Base-by-base conservation (phyloP, 2,329 filamentous ascomycete genomes). In the Onygena corvina region DNA sequence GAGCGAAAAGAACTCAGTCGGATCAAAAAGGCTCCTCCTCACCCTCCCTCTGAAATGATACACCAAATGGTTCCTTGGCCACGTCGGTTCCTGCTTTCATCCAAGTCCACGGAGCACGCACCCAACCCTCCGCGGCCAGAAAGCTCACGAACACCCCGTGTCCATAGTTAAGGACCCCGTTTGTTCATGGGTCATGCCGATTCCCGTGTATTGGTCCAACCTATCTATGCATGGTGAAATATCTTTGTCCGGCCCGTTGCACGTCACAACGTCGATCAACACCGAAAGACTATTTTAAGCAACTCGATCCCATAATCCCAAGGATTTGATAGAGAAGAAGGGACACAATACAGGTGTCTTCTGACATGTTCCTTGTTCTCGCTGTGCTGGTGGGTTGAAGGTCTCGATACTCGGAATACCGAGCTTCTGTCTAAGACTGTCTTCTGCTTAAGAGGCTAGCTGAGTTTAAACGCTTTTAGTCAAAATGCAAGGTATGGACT, bases 201-300 rank as follows among this genome's bases (percentile, higher is more conserved):
- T 14, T 42, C 38, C 5, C 21, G 14, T 4, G 29, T 31, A 12
- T 31, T 27, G 21, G 16, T 42, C 21, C 27, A 11, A n/a, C n/a
- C n/a, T 42, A 25, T 27, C 38, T 27, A 42, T 42, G 38, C 38
- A 42, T 27, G 16, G 21, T 12, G 33, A 14, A 4, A 12, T 34
- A 9, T 38, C 12, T 21, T 31, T 42, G 18, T 35, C 16, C 38
- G 38, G 38, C 38, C 38, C 38, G 21, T 42, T 42, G 38, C 38
- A 42, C 38, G 38, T 42, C 38, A 42, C 29, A 31, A 31, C 21
- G 38, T 21, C 38, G 38, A 42, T 42, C 38, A 42, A n/a, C 38
- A 42, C 38, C 38, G 38, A 42, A 42, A 42, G 27, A 23, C 38
- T 42, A 29, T 16, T 42, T 42, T 42, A 23, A 42, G 27, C 38